Evolutionary conservation across 148 eudicot species (phyloP).

Genomic region (Nepenthes mirabilis): DNA sequence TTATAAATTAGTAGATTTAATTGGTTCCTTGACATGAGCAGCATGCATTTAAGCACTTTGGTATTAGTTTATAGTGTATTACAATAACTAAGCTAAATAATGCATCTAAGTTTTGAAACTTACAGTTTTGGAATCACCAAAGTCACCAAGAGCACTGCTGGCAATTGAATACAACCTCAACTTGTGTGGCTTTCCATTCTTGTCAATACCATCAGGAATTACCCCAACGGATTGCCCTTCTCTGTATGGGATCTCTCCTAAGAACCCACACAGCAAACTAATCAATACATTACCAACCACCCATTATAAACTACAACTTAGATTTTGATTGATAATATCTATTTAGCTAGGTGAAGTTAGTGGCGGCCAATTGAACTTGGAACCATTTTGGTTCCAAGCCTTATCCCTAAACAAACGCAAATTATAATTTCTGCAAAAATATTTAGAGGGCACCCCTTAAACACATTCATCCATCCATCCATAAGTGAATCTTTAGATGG

Average conservation of each 20-base stretch:
- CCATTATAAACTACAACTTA: constrained; percentile 1
- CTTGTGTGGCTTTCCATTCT: constrained; percentile 98
- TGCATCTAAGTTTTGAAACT: constrained; percentile 10
- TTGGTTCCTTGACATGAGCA: too few species aligned
- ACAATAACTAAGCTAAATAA: background rate
- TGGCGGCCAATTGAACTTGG: too few species aligned
- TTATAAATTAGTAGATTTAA: too few species aligned
- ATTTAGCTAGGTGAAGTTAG: too few species aligned
- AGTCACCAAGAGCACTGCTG: constrained; percentile 97
- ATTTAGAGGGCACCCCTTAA: too few species aligned
- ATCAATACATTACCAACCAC: background rate
- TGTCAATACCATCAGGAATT: constrained; percentile 89
- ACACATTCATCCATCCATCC: too few species aligned
- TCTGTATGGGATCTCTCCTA: constrained; percentile 92
- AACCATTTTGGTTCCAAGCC: too few species aligned
- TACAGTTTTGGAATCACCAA: constrained; percentile 95
- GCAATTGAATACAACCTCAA: constrained; percentile 94
- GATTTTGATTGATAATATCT: background rate
- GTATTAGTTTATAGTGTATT: too few species aligned
- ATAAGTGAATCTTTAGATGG: too few species aligned
- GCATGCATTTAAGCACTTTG: too few species aligned
- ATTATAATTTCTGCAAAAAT: too few species aligned
- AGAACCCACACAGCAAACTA: background rate
- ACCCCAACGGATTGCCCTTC: constrained; percentile 98
- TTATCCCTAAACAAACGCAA: too few species aligned